A percentile compares a stretch with the other conserved stretches of the same genome.
These are phyloP conservation scores for Lanmaoa rubissima DNA, from an alignment of 768 basidiomycete species.

Conservation along the genomic window DNA sequence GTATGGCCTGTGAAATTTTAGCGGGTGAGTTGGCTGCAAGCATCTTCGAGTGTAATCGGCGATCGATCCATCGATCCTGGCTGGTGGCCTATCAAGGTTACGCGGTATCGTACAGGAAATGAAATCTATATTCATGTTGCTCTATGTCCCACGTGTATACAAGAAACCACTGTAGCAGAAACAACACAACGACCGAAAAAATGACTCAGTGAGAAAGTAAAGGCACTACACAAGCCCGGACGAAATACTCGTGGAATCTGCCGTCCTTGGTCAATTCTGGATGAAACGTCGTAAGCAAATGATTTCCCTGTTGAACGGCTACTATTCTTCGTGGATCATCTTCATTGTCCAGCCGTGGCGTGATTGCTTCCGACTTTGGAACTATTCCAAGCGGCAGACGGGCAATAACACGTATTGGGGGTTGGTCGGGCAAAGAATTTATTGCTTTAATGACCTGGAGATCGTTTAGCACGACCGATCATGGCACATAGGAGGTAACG, in stretches of 20 bases:
- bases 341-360: slow-evolving; percentile 38
- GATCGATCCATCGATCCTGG: too few species aligned
- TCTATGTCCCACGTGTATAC: background rate
- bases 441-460: slow-evolving; percentile 63
- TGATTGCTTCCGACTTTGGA: slow-evolving; percentile 34
- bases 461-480: background rate
- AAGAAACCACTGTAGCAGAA: background rate
- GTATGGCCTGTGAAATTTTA: too few species aligned
- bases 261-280: slow-evolving; percentile 87
- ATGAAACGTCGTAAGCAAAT: slow-evolving; percentile 90
- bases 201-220: slow-evolving; percentile 9
- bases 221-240: slow-evolving; percentile 65
- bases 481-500: background rate
- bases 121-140: background rate
- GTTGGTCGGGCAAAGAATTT: slow-evolving; percentile 43
- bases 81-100: background rate
- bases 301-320: slow-evolving; percentile 78
- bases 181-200: background rate
- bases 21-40: too few species aligned
- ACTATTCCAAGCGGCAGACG: slow-evolving; percentile 57
- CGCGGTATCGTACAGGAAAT: too few species aligned
- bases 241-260: slow-evolving; percentile 91
- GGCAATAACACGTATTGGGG: slow-evolving; percentile 68
- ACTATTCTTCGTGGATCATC: slow-evolving; percentile 70
- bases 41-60: background rate